Evolutionary conservation across 2,329 filamentous ascomycete genomes (phyloP).

Genomic region (Fusarium annulatum): DNA sequence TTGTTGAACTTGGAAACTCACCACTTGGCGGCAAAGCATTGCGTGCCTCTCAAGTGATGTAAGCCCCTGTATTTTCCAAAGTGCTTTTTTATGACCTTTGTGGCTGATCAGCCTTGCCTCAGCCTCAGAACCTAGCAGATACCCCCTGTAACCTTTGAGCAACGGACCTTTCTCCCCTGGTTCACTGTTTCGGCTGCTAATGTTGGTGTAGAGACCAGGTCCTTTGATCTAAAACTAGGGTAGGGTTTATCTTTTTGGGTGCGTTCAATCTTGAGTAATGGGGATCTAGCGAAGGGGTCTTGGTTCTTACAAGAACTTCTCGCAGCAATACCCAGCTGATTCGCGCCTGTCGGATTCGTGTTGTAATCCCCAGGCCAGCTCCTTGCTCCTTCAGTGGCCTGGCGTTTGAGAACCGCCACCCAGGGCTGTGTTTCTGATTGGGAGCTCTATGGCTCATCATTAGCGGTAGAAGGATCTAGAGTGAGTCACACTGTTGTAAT

Average conservation of each 20-base stretch:
- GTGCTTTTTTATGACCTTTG: not conserved
- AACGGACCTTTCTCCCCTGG: not conserved
- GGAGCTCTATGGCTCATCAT: not conserved
- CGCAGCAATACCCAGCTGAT: rapidly evolving
- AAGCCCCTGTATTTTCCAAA: not conserved
- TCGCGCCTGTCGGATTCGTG: not conserved
- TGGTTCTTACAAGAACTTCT: not conserved
- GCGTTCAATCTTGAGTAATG: too few species aligned
- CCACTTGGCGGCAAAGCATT: not conserved
- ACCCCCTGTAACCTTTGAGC: not conserved
- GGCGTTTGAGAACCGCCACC: not conserved
- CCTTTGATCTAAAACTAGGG: too few species aligned
- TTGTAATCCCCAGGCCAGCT: rapidly evolving
- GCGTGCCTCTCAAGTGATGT: not conserved
- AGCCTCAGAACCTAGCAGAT: not conserved
- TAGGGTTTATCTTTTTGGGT: too few species aligned
- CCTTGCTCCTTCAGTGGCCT: not conserved
- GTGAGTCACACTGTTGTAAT: not conserved
- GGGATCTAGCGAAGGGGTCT: too few species aligned
- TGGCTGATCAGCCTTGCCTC: not conserved
- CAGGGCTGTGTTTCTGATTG: not conserved
- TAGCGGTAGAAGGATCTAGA: not conserved
- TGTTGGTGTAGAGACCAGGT: not conserved
- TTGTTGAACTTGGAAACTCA: too few species aligned
- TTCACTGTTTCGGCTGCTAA: not conserved